phyloP scores from a whole-genome alignment of 345 rosid genomes.

The Kernera saxatilis region DNA sequence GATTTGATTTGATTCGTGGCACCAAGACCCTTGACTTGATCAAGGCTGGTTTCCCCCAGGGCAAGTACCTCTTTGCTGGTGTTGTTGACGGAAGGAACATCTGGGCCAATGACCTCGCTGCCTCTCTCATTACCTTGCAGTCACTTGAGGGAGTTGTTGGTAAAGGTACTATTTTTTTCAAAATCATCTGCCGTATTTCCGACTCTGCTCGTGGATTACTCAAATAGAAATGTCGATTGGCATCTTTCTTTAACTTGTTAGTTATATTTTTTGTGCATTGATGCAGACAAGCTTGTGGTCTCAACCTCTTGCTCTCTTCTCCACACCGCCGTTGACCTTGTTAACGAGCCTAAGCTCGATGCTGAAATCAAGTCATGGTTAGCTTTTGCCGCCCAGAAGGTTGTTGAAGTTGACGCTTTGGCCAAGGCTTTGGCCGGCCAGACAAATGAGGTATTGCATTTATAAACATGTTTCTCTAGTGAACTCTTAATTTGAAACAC shows the following conservation, averaged over 20 bases:
- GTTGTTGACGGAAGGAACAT: slow-evolving; percentile 98
- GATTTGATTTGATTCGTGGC: slow-evolving; percentile 92
- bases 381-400: slow-evolving; percentile 96
- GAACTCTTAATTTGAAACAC: neutral
- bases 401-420: slow-evolving; percentile 87
- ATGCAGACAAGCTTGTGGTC: slow-evolving; percentile 83
- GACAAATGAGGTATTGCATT: slow-evolving; percentile 63
- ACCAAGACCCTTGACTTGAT: slow-evolving; percentile 72
- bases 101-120: slow-evolving; percentile 96
- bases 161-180: slow-evolving; percentile 47
- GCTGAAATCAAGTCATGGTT: slow-evolving; percentile 90
- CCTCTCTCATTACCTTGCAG: slow-evolving; percentile 55
- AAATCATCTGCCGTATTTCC: neutral
- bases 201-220: neutral
- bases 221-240: neutral
- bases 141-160: slow-evolving; percentile 74
- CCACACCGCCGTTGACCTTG: slow-evolving; percentile 93
- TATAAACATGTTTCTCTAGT: neutral
- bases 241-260: neutral
- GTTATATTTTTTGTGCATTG: neutral
- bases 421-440: slow-evolving; percentile 89
- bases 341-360: slow-evolving; percentile 85
- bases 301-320: slow-evolving; percentile 97
- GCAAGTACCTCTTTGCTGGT: slow-evolving; percentile 92
- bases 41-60: slow-evolving; percentile 71